Percentiles rank a stretch among this genome's conserved stretches.
Evolutionary conservation across 139 green algal genomes (phyloP).

Genomic region (Coccomyxa sp.): DNA sequence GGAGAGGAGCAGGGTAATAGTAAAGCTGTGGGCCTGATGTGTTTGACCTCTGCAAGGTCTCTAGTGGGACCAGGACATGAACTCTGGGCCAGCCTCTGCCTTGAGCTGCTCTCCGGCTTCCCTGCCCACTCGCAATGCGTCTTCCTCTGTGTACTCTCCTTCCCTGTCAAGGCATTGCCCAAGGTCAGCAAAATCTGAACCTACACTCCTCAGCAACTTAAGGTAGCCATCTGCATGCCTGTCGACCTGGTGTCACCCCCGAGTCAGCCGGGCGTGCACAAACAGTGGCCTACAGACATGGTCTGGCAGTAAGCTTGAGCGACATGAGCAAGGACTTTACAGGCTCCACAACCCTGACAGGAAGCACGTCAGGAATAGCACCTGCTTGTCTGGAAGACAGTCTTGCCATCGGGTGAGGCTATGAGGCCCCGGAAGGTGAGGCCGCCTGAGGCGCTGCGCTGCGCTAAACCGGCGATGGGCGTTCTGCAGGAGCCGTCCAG

Average conservation of each 20-base stretch:
- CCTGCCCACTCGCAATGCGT: slow-evolving; percentile 50
- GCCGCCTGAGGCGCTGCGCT: slow-evolving; percentile 45
- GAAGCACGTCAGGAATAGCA: neutral
- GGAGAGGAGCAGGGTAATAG: too few relatives aligned
- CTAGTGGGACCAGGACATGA: slow-evolving; percentile 71
- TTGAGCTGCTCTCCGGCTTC: slow-evolving; percentile 84
- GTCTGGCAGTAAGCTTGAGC: neutral
- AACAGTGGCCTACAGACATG: too few relatives aligned
- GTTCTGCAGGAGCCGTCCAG: slow-evolving; percentile 98
- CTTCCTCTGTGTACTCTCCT: slow-evolving; percentile 48
- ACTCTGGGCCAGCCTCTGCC: slow-evolving; percentile 60
- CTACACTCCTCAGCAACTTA: too few relatives aligned
- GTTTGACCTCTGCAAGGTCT: too few relatives aligned
- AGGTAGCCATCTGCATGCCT: too few relatives aligned
- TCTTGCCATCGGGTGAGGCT: slow-evolving; percentile 81
- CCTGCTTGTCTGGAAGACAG: slow-evolving; percentile 60
- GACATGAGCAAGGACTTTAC: too few relatives aligned
- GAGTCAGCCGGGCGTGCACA: too few relatives aligned
- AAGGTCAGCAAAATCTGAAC: too few relatives aligned
- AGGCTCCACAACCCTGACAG: too few relatives aligned
- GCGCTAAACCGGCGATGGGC: slow-evolving; percentile 86
- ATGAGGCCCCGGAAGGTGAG: slow-evolving; percentile 91
- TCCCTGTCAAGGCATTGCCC: too few relatives aligned
- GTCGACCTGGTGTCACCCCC: too few relatives aligned
- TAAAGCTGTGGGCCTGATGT: too few relatives aligned